phyloP scores from a whole-genome alignment of 176 grass and related monocot genomes.

The Aegilops bicornis region DNA sequence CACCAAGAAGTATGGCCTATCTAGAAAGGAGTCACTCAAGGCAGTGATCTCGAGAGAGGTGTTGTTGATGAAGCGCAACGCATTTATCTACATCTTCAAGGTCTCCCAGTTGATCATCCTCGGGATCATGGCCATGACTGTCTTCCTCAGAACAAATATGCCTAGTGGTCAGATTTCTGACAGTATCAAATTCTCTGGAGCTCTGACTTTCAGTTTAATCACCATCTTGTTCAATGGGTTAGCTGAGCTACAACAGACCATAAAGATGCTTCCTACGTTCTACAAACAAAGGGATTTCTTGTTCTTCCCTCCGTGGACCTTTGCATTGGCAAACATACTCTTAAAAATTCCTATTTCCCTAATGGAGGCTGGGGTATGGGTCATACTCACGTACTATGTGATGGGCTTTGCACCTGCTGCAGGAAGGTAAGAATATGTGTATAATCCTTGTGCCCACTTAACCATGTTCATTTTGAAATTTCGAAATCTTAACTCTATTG shows the following conservation, averaged over 20 bases:
- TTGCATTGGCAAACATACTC: slow-evolving; percentile 33
- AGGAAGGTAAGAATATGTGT: slow-evolving; percentile 26
- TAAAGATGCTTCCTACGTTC: slow-evolving; percentile 17
- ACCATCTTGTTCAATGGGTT: slow-evolving; percentile 49
- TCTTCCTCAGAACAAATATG: slow-evolving; percentile 55
- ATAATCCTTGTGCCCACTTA: background rate
- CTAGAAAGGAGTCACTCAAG: slow-evolving; percentile 44
- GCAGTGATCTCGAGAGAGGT: slow-evolving; percentile 36
- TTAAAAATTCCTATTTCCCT: slow-evolving; percentile 53
- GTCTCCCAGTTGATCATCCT: slow-evolving; percentile 43
- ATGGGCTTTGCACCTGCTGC: slow-evolving; percentile 56
- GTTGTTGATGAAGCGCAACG: slow-evolving; percentile 58
- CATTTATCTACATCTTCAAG: slow-evolving; percentile 57
- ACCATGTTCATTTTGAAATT: background rate
- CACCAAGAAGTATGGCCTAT: slow-evolving; percentile 34
- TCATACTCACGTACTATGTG: slow-evolving; percentile 50
- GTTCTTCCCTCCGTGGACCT: slow-evolving; percentile 57
- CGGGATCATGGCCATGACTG: slow-evolving; percentile 43
- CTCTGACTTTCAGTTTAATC: slow-evolving; percentile 36
- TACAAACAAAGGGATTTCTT: slow-evolving; percentile 46
- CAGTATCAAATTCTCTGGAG: slow-evolving; percentile 36
- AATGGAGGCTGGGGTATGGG: slow-evolving; percentile 39
- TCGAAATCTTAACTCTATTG: background rate
- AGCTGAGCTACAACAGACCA: slow-evolving; percentile 41
- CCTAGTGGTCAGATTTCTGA: slow-evolving; percentile 25